Percentiles rank a stretch among this genome's conserved stretches.
Conservation (phyloP, 495 filamentous ascomycete genomes). For the Talaromyces nanjingensis region DNA sequence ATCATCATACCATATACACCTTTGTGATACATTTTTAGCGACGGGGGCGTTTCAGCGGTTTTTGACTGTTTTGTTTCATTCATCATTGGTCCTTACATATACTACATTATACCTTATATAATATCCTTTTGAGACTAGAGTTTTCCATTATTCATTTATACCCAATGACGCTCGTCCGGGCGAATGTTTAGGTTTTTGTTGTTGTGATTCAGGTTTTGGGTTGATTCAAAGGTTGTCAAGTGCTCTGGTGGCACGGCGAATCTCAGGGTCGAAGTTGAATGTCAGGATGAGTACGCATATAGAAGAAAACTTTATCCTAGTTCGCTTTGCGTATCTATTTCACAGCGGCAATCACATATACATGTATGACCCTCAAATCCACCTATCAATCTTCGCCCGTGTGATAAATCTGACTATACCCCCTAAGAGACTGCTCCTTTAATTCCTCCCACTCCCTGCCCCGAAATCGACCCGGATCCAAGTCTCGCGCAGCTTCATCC, state of each 20-base stretch:
- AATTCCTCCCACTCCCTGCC: slow-evolving; percentile 18
- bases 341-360: too few species aligned
- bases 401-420: slow-evolving; percentile 30
- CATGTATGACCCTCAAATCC: too few species aligned
- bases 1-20: slow-evolving; percentile 13
- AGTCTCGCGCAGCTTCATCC: slow-evolving; percentile 14
- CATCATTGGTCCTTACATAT: not conserved
- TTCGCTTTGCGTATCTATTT: too few species aligned
- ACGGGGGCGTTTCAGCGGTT: not conserved
- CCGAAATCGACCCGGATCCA: slow-evolving; percentile 23
- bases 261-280: not conserved
- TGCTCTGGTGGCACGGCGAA: too few species aligned
- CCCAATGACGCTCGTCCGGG: too few species aligned
- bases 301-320: too few species aligned
- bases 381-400: slow-evolving; percentile 8
- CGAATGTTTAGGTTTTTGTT: too few species aligned
- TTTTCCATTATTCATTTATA: not conserved
- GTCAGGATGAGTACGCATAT: not conserved
- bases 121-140: not conserved
- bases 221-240: too few species aligned
- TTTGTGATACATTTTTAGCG: not conserved
- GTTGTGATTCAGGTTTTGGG: too few species aligned
- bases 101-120: not conserved
- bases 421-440: slow-evolving; percentile 17
- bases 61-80: not conserved